These are phyloP conservation scores for Sequoia sempervirens DNA, from an alignment of 75 land plant genomes.

Conservation along the genomic window DNA sequence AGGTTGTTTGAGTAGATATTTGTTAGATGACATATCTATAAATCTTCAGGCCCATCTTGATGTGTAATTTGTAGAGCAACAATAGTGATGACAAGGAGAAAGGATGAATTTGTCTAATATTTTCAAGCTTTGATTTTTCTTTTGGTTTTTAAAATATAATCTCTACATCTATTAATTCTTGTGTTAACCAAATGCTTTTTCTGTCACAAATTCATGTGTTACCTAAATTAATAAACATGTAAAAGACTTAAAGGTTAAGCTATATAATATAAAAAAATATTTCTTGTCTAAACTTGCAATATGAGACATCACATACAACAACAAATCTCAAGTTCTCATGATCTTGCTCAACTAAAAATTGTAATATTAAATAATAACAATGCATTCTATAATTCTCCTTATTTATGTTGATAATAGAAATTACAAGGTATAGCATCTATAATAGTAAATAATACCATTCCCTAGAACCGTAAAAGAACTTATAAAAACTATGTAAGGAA, in stretches of 20 bases:
- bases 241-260: neutral
- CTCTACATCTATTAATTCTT: too few species aligned
- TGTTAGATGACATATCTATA: too few species aligned
- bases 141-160: too few species aligned
- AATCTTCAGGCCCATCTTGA: too few species aligned
- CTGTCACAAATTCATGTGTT: too few species aligned
- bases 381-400: constrained; percentile 51
- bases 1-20: too few species aligned
- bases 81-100: too few species aligned
- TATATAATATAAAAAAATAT: neutral
- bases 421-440: constrained; percentile 67
- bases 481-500: neutral
- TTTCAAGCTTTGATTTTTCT: too few species aligned
- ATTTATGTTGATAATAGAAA: constrained; percentile 53
- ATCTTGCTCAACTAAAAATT: constrained; percentile 54
- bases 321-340: constrained; percentile 85
- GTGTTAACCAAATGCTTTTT: too few species aligned
- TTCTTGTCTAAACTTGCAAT: constrained; percentile 53
- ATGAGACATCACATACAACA: constrained; percentile 62
- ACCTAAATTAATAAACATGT: too few species aligned
- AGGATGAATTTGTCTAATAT: too few species aligned
- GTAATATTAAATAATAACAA: constrained; percentile 52
- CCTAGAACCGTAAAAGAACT: neutral
- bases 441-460: neutral
- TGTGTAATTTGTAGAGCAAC: too few species aligned